Evolutionary conservation across 352 stramenopile species (phyloP).

Genomic region (Pythium aristosporum): DNA sequence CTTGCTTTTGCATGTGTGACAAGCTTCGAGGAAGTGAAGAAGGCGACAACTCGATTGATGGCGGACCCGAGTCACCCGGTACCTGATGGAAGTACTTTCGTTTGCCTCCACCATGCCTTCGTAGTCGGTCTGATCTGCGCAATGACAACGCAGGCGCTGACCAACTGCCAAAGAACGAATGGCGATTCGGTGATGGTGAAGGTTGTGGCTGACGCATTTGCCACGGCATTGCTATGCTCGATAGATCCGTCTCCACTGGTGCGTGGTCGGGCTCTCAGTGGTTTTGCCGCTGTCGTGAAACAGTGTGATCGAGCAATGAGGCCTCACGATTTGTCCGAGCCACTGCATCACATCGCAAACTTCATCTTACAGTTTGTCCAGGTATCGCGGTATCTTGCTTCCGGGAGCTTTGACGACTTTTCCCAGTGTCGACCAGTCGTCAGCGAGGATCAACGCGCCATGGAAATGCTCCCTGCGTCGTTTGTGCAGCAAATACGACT

Average conservation of each 20-base stretch:
- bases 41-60: conserved; percentile 63
- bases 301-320: conserved; percentile 52
- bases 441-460: conserved; percentile 31
- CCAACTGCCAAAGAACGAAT: conserved; percentile 51
- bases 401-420: conserved; percentile 59
- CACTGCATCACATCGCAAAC: conserved; percentile 70
- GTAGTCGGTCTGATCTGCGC: conserved; percentile 78
- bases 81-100: conserved; percentile 64
- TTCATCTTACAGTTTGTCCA: conserved; percentile 78
- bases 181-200: conserved; percentile 69
- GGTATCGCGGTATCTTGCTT: conserved; percentile 55
- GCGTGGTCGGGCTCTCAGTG: conserved; percentile 47
- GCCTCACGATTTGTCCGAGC: conserved; percentile 55
- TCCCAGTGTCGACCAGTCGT: conserved; percentile 54
- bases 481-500: conserved; percentile 75
- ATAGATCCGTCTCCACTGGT: conserved; percentile 66
- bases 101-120: conserved; percentile 78
- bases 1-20: conserved; percentile 65
- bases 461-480: conserved; percentile 60
- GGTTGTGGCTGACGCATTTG: conserved; percentile 69
- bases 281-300: conserved; percentile 58
- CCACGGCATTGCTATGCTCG: conserved; percentile 69
- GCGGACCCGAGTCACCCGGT: conserved; percentile 39
- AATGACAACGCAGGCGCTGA: conserved; percentile 75
- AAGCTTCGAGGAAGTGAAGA: conserved; percentile 82